Evolutionary conservation across 805 yeast species (phyloP), one percentile per base, ranked within the genome.

Genomic region (Komagataella pastoris): DNA sequence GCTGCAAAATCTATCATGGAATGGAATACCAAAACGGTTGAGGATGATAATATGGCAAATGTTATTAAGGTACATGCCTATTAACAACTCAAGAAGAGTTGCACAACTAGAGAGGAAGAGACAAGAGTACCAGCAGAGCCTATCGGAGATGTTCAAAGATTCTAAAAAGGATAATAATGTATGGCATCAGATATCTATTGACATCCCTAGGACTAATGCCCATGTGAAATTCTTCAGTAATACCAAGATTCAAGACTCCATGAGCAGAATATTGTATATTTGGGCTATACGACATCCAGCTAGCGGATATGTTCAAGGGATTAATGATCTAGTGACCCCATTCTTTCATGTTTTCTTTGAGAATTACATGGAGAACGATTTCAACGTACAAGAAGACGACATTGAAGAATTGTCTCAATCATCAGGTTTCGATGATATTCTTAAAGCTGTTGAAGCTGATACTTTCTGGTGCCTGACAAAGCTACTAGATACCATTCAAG

Each of bases 201-300:
- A 91, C 65, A 87, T 93, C 19, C 96, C 96, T 49, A 75, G 99
- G 63, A 91, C 99, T 0, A 88, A 88, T 59, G 98, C 97, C 3
- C 80, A 81, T 49, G 77, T 89, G 50, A 79, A 78, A 54, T 72
- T 91, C 44, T 91, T 91, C 61, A 73, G 83, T 14, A 78, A 64
- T 58, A 76, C 76, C 18, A 70, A 81, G 2, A 87, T 93, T 0
- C 98, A 91, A 58, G 70, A 81, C 52, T 80, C 95, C 14, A 70
- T 91, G 54, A 89, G 90, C 59, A 80, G 85, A 57, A 81, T 93
- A 7, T 69, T 91, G 51, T 91, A 89, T 61, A 70, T 91, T 40
- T 91, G 99, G 99, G 95, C 98, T 0, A 81, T 91, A 23, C 75
- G 98, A 57, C 98, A 93, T 63, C 98, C 99, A 1, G 97, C 98